A percentile compares a stretch with the other conserved stretches of the same genome.
phyloP scores from a whole-genome alignment of 805 yeast species.

The Ogataea paradorogensis region DNA sequence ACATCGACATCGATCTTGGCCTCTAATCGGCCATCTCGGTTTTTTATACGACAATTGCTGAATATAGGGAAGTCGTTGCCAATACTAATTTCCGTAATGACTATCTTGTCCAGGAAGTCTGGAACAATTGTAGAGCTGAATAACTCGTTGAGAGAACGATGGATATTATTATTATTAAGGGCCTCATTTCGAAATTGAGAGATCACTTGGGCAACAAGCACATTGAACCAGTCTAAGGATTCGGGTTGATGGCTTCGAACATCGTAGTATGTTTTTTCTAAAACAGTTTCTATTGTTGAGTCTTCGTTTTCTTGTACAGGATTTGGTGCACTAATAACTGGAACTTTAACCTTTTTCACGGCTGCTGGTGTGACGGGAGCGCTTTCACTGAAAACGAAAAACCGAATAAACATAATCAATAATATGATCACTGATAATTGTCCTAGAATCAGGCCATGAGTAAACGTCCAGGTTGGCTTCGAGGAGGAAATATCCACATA shows the following conservation, averaged over 20 bases:
- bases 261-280: slow-evolving; percentile 90
- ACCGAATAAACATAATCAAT: slow-evolving; percentile 62
- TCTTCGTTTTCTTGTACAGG: slow-evolving; percentile 16
- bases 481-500: slow-evolving; percentile 11
- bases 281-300: slow-evolving; percentile 40
- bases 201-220: slow-evolving; percentile 85
- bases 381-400: slow-evolving; percentile 72
- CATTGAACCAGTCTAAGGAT: slow-evolving; percentile 96
- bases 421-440: slow-evolving; percentile 68
- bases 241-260: slow-evolving; percentile 86
- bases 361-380: slow-evolving; percentile 40
- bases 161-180: slow-evolving; percentile 74
- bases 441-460: slow-evolving; percentile 72
- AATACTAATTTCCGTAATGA: slow-evolving; percentile 81
- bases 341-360: slow-evolving; percentile 19
- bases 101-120: slow-evolving; percentile 73
- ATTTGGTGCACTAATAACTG: slow-evolving; percentile 12
- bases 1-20: slow-evolving; percentile 91
- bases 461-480: slow-evolving; percentile 55
- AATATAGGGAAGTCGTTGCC: slow-evolving; percentile 96
- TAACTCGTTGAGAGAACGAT: slow-evolving; percentile 70
- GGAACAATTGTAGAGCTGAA: slow-evolving; percentile 65
- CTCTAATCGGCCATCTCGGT: slow-evolving; percentile 54
- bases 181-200: slow-evolving; percentile 91
- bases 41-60: slow-evolving; percentile 80